These are phyloP conservation scores for Scedosporium minutisporum DNA, from an alignment of 2,329 filamentous ascomycete species.

Conservation along the genomic window DNA sequence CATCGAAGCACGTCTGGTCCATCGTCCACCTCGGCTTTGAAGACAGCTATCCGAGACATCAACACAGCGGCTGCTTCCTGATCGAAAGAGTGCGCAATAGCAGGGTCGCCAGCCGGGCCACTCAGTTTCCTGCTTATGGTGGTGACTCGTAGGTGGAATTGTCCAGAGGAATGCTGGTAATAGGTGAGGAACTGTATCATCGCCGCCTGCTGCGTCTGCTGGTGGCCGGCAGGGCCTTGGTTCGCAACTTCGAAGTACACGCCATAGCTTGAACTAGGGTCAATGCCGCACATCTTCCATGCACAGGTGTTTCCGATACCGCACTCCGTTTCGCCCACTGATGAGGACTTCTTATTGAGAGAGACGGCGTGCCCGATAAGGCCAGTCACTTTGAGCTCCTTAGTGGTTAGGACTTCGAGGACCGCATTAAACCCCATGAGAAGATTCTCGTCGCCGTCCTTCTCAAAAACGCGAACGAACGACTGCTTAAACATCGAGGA, in stretches of 20 bases:
- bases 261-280: constrained; percentile 86
- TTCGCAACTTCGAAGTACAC: constrained; percentile 97
- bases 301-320: constrained; percentile 97
- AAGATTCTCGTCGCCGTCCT: constrained; percentile 88
- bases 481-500: constrained; percentile 99
- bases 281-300: constrained; percentile 99
- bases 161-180: constrained; percentile 93
- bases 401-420: constrained; percentile 90
- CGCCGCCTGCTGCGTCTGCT: constrained; percentile 79
- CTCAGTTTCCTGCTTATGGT: constrained; percentile 87
- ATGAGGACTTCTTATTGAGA: constrained; percentile 94
- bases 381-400: constrained; percentile 95
- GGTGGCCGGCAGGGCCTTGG: constrained; percentile 76
- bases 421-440: constrained; percentile 98
- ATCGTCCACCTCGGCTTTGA: constrained; percentile 97
- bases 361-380: constrained; percentile 95
- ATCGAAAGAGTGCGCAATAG: constrained; percentile 93
- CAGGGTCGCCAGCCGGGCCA: constrained; percentile 86
- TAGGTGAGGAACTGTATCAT: constrained; percentile 98
- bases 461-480: constrained; percentile 93
- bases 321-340: constrained; percentile 94
- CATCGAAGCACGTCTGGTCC: constrained; percentile 96
- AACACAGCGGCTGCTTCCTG: constrained; percentile 95
- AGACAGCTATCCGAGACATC: constrained; percentile 98
- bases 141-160: constrained; percentile 92